Base-by-base conservation (phyloP, 805 yeast genomes). In the Phaffomyces antillensis region DNA sequence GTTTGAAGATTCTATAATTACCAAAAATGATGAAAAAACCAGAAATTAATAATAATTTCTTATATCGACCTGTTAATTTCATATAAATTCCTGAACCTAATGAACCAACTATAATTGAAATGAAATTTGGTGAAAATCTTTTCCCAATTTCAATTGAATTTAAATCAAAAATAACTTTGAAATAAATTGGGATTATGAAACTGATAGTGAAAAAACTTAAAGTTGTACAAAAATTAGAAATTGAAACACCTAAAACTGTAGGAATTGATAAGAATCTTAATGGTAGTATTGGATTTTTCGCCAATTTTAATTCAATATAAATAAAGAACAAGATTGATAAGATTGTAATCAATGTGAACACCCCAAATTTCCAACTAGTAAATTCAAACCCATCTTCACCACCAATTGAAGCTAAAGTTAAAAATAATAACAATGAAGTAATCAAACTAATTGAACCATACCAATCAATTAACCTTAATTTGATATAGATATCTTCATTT, bases 1-100 rank as follows among this genome's bases (percentile, higher is more conserved):
- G 53, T 39, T 50, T 44, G 24, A 62, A 58, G 18, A 77, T 61
- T 49, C 56, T 68, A 47, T 44, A 58, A 34, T 47, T 71, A 51
- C 87, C 87, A 17, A 70, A 23, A 1, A 71, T 52, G 2, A 78
- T 66, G 2, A 77, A 11, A 1, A 67, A 17, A 12, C 77, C 75
- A 17, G 73, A 67, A 2, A 60, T 36, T 0, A 76, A 58, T 6
- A 73, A 61, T 45, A 80, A 71, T 28, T 54, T 64, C 53, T 70
- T 73, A 59, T 83, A 83, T 39, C 67, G 73, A 4, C 87, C 88
- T 1, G 86, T 79, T 41, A 60, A 59, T 52, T 71, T 78, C 84
- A 82, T 81, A 61, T 79, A 81, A 40, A 66, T 59, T 1, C 88
- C 88, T 10, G 86, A 74, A 10, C 78, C 77, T 18, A 82, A 66